These are phyloP conservation scores for Lipomyces yamanashiensis DNA, from an alignment of 805 yeast species.

Conservation along the genomic window DNA sequence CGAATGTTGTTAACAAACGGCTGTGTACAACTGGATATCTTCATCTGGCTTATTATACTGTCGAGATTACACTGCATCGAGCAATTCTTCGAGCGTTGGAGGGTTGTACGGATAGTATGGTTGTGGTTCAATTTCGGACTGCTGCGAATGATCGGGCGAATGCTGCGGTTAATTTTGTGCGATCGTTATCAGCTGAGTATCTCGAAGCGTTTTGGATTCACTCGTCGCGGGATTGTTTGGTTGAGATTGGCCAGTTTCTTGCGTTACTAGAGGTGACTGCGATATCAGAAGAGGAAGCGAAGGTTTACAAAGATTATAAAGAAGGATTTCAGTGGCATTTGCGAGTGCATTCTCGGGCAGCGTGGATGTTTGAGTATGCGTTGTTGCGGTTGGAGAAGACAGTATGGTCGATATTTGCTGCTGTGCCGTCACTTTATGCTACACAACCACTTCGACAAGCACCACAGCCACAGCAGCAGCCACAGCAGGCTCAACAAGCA, in stretches of 20 bases:
- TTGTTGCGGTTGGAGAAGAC: constrained; percentile 34
- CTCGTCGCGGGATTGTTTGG: constrained; percentile 37
- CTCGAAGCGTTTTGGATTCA: constrained; percentile 41
- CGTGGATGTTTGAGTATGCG: constrained; percentile 39
- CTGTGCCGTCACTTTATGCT: constrained; percentile 23
- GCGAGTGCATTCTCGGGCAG: constrained; percentile 37
- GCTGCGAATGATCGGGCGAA: constrained; percentile 34
- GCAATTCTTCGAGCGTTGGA: constrained; percentile 35
- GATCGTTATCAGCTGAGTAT: constrained; percentile 37
- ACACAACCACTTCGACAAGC: constrained; percentile 10
- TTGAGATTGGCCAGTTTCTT: constrained; percentile 40
- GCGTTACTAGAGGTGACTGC: constrained; percentile 37
- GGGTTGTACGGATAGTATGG: constrained; percentile 26
- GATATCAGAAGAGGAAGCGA: constrained; percentile 27
- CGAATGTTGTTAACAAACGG: constrained; percentile 23
- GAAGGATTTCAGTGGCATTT: constrained; percentile 38
- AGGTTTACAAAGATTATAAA: constrained; percentile 25
- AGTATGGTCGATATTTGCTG: constrained; percentile 36
- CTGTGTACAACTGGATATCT: constrained; percentile 36
- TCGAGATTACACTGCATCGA: constrained; percentile 34
- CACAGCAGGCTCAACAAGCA: no score
- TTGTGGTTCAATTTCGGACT: constrained; percentile 24
- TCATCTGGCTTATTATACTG: constrained; percentile 34
- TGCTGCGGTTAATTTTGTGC: constrained; percentile 39
- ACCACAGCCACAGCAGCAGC: neutral